phyloP scores from a whole-genome alignment of 2,329 filamentous ascomycete species.

The Fonsecaea nubica region DNA sequence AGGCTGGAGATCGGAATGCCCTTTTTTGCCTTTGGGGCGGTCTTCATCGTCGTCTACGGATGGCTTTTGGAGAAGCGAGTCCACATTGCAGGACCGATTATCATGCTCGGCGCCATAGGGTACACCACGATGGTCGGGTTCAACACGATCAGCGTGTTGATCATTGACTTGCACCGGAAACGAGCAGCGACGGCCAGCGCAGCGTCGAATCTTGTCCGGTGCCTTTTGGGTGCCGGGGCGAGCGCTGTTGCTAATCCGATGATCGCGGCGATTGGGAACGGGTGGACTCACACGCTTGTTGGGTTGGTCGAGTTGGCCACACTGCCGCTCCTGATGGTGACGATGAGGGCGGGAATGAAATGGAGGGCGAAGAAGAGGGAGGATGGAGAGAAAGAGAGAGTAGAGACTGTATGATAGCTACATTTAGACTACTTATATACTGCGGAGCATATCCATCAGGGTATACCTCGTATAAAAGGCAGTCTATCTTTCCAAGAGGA shows the following conservation, averaged over 20 bases:
- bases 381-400: not conserved
- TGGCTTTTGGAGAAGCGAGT: constrained; percentile 49
- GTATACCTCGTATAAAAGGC: not conserved
- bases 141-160: constrained; percentile 28
- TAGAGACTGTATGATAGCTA: not conserved
- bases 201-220: constrained; percentile 46
- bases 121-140: constrained; percentile 25
- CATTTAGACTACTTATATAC: not conserved
- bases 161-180: constrained; percentile 29
- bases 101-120: constrained; percentile 36
- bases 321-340: constrained; percentile 16
- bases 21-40: constrained; percentile 46
- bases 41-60: constrained; percentile 49
- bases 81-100: constrained; percentile 45
- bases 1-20: constrained; percentile 51
- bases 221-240: constrained; percentile 46
- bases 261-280: constrained; percentile 29
- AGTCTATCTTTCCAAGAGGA: not conserved
- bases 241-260: constrained; percentile 41
- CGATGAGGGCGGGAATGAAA: constrained; percentile 8
- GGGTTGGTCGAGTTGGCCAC: constrained; percentile 15
- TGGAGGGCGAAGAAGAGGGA: constrained; percentile 12
- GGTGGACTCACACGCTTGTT: constrained; percentile 29
- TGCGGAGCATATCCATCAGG: not conserved
- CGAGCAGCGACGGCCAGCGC: constrained; percentile 45